Evolutionary conservation across 2,329 filamentous ascomycete genomes (phyloP).

Genomic region (Ustulina deusta): DNA sequence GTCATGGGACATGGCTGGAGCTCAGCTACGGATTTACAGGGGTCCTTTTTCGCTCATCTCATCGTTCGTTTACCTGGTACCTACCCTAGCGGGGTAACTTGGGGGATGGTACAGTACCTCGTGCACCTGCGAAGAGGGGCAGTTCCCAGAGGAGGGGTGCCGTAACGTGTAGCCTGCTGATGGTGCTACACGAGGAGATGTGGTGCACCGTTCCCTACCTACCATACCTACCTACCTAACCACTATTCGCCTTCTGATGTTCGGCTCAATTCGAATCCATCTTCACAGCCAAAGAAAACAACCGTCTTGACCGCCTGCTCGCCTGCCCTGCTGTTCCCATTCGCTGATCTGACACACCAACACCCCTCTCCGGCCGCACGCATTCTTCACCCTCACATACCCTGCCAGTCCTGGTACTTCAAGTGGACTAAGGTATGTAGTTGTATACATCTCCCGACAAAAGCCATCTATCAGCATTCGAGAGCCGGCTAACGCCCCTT

Average conservation of each 20-base stretch:
- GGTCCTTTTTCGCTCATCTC: background rate
- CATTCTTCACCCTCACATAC: background rate
- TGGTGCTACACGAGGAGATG: conserved; percentile 14
- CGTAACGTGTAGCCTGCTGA: conserved; percentile 26
- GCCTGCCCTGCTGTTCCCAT: background rate
- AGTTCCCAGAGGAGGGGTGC: conserved; percentile 13
- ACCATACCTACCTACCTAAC: background rate
- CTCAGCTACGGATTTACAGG: conserved; percentile 15
- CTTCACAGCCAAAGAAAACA: conserved; percentile 7
- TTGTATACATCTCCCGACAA: conserved; percentile 10
- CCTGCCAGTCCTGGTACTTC: background rate
- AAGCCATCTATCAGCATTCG: background rate
- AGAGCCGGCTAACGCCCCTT: conserved; percentile 15
- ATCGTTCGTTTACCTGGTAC: background rate
- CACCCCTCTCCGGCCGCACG: background rate
- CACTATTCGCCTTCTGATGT: background rate
- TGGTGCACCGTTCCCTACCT: conserved; percentile 3
- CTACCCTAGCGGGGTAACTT: conserved; percentile 17
- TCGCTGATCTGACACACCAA: conserved; percentile 8
- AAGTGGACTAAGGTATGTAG: conserved; percentile 14
- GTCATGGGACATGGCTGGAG: conserved; percentile 23
- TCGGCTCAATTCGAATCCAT: conserved; percentile 14
- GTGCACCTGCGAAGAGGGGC: conserved; percentile 12
- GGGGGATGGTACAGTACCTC: conserved; percentile 6
- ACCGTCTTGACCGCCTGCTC: conserved; percentile 18